Conservation (phyloP, 768 basidiomycete genomes). For the Boletus subparvulus region DNA sequence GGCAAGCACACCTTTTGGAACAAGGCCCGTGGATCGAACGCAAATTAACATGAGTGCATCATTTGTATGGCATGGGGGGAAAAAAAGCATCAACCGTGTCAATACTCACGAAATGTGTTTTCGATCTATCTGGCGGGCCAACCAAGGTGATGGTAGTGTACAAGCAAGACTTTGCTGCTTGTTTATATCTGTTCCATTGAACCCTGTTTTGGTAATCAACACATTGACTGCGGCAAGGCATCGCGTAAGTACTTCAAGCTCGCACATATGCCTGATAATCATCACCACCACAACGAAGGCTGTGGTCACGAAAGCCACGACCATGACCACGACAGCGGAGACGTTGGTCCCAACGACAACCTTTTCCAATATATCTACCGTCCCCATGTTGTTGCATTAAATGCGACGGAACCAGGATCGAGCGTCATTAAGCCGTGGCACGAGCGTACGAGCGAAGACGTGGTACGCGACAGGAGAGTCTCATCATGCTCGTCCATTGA, state of each 20-base stretch:
- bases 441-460: constrained; percentile 63
- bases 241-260: too few relatives aligned
- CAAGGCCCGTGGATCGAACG: constrained; percentile 71
- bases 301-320: constrained; percentile 62
- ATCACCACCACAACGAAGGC: constrained; percentile 48
- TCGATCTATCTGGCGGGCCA: background rate
- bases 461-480: constrained; percentile 43
- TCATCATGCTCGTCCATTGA: constrained; percentile 4
- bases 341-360: constrained; percentile 60
- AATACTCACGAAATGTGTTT: constrained; percentile 15
- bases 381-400: constrained; percentile 77
- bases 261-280: constrained; percentile 18
- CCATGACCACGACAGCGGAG: constrained; percentile 52
- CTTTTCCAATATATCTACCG: constrained; percentile 77
- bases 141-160: background rate
- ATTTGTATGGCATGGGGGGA: constrained; percentile 25
- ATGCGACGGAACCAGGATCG: constrained; percentile 51
- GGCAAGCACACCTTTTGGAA: constrained; percentile 77
- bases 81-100: background rate
- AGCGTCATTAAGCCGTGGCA: constrained; percentile 88
- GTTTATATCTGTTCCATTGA: constrained; percentile 15
- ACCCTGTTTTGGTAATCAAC: background rate
- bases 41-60: constrained; percentile 81
- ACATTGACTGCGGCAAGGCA: too few relatives aligned
- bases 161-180: background rate